Evolutionary conservation across 495 filamentous ascomycete genomes (phyloP).

Genomic region (Acidomyces sp.): DNA sequence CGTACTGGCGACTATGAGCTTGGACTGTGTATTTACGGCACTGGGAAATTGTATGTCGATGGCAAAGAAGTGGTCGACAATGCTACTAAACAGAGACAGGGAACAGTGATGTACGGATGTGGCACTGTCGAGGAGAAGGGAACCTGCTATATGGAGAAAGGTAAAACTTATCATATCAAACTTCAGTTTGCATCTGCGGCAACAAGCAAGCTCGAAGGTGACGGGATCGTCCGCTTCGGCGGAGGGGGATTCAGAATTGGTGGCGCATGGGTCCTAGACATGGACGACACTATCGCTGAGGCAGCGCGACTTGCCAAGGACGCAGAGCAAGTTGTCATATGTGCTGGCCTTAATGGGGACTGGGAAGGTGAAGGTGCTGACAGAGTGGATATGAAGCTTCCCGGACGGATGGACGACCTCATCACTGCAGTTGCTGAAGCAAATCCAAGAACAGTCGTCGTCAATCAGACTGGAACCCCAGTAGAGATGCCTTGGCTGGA

Average conservation of each 20-base stretch:
- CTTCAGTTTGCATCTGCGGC: slow-evolving; percentile 53
- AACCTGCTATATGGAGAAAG: slow-evolving; percentile 42
- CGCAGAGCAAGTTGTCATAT: slow-evolving; percentile 62
- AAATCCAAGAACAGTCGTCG: slow-evolving; percentile 62
- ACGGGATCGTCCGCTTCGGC: slow-evolving; percentile 37
- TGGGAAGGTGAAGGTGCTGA: slow-evolving; percentile 88
- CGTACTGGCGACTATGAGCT: slow-evolving; percentile 58
- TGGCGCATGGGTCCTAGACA: slow-evolving; percentile 52
- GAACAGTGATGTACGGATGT: slow-evolving; percentile 47
- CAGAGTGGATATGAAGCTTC: slow-evolving; percentile 70
- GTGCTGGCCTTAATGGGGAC: slow-evolving; percentile 67
- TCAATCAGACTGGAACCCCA: slow-evolving; percentile 74
- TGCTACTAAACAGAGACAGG: slow-evolving; percentile 45
- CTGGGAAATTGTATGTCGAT: slow-evolving; percentile 55
- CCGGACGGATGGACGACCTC: slow-evolving; percentile 62
- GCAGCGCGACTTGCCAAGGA: slow-evolving; percentile 49
- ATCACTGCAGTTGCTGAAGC: slow-evolving; percentile 55
- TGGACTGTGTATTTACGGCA: slow-evolving; percentile 63
- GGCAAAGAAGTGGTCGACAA: slow-evolving; percentile 61
- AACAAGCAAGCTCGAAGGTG: slow-evolving; percentile 45
- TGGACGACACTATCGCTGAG: slow-evolving; percentile 50
- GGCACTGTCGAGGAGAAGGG: slow-evolving; percentile 50
- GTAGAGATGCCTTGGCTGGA: slow-evolving; percentile 74
- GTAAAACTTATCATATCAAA: slow-evolving; percentile 45
- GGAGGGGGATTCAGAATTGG: slow-evolving; percentile 71